A percentile compares a stretch with the other conserved stretches of the same genome.
phyloP scores from a whole-genome alignment of 2,329 filamentous ascomycete species.

The Verticillium nubilum region DNA sequence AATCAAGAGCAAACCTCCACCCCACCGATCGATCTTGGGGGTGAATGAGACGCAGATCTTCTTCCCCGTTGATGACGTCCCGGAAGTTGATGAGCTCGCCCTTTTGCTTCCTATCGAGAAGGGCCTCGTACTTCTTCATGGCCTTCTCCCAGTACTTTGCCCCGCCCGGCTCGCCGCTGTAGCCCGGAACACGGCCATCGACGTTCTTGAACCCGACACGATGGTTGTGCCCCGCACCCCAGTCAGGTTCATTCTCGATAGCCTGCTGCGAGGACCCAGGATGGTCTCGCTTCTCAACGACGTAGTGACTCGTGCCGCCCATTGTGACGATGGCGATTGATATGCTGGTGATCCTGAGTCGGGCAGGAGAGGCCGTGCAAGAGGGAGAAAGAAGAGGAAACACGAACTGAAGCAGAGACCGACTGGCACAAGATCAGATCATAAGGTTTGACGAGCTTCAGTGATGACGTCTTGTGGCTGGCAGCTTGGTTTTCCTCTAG shows the following conservation, averaged over 20 bases:
- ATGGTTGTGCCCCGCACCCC: slow-evolving; percentile 29
- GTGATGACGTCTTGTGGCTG: not conserved
- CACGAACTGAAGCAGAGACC: not conserved
- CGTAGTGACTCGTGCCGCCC: slow-evolving; percentile 7
- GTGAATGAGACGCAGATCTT: slow-evolving; percentile 36
- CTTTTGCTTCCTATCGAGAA: slow-evolving; percentile 4
- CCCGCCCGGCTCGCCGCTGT: slow-evolving; percentile 7
- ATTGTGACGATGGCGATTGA: not conserved
- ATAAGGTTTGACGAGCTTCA: not conserved
- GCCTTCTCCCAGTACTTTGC: not conserved
- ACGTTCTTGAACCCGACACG: slow-evolving; percentile 31
- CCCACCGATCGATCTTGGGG: slow-evolving; percentile 37
- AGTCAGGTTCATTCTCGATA: slow-evolving; percentile 36
- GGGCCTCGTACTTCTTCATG: not conserved
- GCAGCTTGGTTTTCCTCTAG: not conserved
- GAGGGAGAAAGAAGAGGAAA: not conserved
- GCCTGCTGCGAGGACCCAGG: slow-evolving; percentile 32
- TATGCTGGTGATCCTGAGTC: not conserved
- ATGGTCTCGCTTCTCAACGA: slow-evolving; percentile 16
- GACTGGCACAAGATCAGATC: not conserved
- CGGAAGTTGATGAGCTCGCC: slow-evolving; percentile 31
- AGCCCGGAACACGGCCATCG: slow-evolving; percentile 28
- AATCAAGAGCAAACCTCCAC: slow-evolving; percentile 44
- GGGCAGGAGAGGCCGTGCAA: not conserved
- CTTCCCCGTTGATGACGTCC: slow-evolving; percentile 23